These are phyloP conservation scores for Coniochaeta sp. DNA, from an alignment of 2,329 filamentous ascomycete genomes.

Conservation along the genomic window DNA sequence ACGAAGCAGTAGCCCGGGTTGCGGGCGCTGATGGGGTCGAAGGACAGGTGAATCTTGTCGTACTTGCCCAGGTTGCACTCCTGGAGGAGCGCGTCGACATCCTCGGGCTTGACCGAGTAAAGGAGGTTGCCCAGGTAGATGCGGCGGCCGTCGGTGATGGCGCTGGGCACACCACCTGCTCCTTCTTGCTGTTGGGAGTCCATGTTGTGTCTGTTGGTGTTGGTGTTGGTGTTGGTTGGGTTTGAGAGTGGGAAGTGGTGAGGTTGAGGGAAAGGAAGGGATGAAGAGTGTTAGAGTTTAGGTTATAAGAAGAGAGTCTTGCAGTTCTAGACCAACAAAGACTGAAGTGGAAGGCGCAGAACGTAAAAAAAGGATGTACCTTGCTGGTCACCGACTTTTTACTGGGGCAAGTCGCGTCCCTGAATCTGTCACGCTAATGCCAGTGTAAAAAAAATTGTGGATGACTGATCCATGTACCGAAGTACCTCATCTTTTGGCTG, in stretches of 20 bases:
- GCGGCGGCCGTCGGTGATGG: slow-evolving; percentile 16
- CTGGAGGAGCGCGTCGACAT: slow-evolving; percentile 27
- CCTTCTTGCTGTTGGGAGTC: neutral
- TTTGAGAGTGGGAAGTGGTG: neutral
- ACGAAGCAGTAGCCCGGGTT: slow-evolving; percentile 74
- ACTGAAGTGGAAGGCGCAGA: too few relatives aligned
- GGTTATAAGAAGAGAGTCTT: neutral
- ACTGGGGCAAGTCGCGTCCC: slow-evolving; percentile 1
- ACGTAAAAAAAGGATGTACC: neutral
- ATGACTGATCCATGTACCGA: too few relatives aligned
- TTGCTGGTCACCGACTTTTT: slow-evolving; percentile 2
- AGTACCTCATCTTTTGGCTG: too few relatives aligned
- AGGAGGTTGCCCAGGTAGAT: slow-evolving; percentile 62
- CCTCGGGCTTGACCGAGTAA: slow-evolving; percentile 38
- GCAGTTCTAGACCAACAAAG: neutral
- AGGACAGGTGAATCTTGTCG: slow-evolving; percentile 58
- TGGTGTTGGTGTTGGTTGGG: too few relatives aligned
- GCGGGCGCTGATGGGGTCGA: slow-evolving; percentile 59
- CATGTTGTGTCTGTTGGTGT: neutral
- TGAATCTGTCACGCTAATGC: neutral
- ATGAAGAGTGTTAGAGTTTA: neutral
- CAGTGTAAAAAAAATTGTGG: neutral
- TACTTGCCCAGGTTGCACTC: slow-evolving; percentile 25
- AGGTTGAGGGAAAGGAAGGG: too few relatives aligned
- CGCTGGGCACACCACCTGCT: slow-evolving; percentile 7